Base-by-base conservation (phyloP, 768 basidiomycete species). In the Boletus reticulatus region DNA sequence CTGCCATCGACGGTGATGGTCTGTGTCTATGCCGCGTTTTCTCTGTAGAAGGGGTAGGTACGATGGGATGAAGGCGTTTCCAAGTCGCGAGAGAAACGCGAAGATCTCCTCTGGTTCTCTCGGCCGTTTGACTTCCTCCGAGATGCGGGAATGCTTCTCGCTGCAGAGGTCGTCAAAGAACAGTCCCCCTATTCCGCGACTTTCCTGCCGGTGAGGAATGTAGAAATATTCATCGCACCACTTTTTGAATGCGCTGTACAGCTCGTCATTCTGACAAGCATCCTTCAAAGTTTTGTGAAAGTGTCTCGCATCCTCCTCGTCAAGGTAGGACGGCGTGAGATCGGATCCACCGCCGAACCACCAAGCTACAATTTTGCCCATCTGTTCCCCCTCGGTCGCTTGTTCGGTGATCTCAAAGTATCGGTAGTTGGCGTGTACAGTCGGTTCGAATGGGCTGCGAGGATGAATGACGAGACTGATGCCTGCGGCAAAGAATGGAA, bases 141-240 rank as follows among this genome's bases (percentile, higher is more conserved):
- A 57, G 32, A 94, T 76, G n/a, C 84, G 83, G n/a, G 77, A 67
- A 67, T 94, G 92, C 4, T 76, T 72, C 34, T 81, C 81, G 48
- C 78, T 79, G 62, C 80, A 84, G 53, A 98, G 83, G 69, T 99
- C 97, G 70, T 98, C 97, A 67, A 98, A 96, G 78, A 98, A 98
- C 52, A 99, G 76, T 1, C 97, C 97, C 32, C 97, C 97, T 47
- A 99, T 74, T 5, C 97, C 97, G 43, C 97, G 83, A 3, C 84
- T 73, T 75, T 98, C 97, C 31, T 73, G 68, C 12, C 97, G 84
- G 70, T 98, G 97, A 17, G 90, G 80, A 66, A 98, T 89, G 72
- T 80, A 88, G 72, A 99, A 99, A 76, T 99, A 99, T 69, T 95
- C 88, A 73, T 98, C 97, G 75, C 96, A 98, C 93, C 94, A 98